Percentiles rank a stretch among this genome's conserved stretches.
phyloP scores from a whole-genome alignment of 1,284 basidiomycete species.

The Sphagnurus paluster region DNA sequence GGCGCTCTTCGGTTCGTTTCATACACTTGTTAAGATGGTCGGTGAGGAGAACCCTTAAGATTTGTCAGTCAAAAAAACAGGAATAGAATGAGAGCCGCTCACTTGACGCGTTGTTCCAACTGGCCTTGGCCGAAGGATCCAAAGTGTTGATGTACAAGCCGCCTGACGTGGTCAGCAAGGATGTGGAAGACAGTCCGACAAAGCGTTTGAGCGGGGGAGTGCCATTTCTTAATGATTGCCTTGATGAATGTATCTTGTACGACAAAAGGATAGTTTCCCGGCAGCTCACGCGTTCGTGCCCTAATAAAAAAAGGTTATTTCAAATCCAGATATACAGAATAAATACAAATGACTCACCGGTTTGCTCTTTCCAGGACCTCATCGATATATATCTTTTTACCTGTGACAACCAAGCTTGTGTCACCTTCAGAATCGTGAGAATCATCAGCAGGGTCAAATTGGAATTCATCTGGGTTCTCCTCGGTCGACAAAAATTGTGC shows the following conservation, averaged over 20 bases:
- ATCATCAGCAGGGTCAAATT: conserved; percentile 11
- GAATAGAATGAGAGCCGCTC: conserved; percentile 25
- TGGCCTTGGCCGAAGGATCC: conserved; percentile 49
- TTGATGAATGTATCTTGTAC: conserved; percentile 54
- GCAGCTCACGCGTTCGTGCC: conserved; percentile 66
- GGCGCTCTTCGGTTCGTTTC: conserved; percentile 36
- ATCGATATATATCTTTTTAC: conserved; percentile 48
- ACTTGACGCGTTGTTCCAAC: conserved; percentile 56
- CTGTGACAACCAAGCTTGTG: neutral
- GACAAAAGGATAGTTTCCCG: conserved; percentile 63
- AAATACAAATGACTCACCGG: conserved; percentile 36
- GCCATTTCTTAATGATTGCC: conserved; percentile 49
- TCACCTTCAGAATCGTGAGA: neutral
- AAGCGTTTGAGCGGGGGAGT: conserved; percentile 43
- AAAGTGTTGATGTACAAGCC: conserved; percentile 50
- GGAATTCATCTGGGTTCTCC: conserved; percentile 19
- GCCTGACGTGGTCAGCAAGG: conserved; percentile 39
- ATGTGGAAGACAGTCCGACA: conserved; percentile 44
- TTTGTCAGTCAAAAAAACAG: conserved; percentile 1
- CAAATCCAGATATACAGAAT: neutral
- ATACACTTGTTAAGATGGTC: conserved; percentile 47
- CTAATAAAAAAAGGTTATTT: conserved; percentile 31
- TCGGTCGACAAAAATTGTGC: conserved; percentile 30
- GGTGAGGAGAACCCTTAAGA: conserved; percentile 42
- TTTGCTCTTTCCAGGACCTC: conserved; percentile 51